Conservation (phyloP, 257 asterid species). For the Cruciata laevipes region DNA sequence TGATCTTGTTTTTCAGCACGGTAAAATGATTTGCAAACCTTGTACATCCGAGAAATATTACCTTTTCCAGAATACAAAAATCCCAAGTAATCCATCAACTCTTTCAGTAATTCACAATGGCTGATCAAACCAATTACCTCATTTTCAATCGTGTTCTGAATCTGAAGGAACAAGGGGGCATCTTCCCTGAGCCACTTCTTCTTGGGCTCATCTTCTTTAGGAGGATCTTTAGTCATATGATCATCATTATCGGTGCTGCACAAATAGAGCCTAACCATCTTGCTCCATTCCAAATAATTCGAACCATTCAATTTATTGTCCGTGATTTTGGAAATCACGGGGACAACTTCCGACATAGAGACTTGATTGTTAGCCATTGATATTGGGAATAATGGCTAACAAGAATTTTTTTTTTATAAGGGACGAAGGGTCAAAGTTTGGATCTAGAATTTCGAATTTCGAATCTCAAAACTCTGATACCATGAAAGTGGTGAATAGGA, state of each 20-base stretch:
- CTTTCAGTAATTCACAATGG: no score
- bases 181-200: constrained; percentile 1
- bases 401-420: no score
- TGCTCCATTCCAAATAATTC: background rate
- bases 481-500: no score
- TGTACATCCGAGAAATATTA: constrained; percentile 12
- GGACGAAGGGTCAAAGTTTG: no score
- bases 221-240: constrained; percentile 15
- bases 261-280: background rate
- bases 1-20: background rate
- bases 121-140: background rate
- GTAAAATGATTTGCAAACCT: constrained; percentile 13
- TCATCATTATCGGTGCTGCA: background rate
- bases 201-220: background rate
- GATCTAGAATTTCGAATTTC: no score
- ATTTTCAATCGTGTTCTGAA: background rate
- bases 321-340: background rate
- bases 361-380: background rate
- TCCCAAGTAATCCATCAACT: no score
- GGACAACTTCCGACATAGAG: background rate
- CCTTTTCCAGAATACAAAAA: no score
- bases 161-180: background rate
- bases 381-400: no score
- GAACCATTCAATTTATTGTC: background rate
- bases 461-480: no score